These are phyloP conservation scores for Craterostigma plantagineum DNA, from an alignment of 257 asterid species.

Conservation along the genomic window DNA sequence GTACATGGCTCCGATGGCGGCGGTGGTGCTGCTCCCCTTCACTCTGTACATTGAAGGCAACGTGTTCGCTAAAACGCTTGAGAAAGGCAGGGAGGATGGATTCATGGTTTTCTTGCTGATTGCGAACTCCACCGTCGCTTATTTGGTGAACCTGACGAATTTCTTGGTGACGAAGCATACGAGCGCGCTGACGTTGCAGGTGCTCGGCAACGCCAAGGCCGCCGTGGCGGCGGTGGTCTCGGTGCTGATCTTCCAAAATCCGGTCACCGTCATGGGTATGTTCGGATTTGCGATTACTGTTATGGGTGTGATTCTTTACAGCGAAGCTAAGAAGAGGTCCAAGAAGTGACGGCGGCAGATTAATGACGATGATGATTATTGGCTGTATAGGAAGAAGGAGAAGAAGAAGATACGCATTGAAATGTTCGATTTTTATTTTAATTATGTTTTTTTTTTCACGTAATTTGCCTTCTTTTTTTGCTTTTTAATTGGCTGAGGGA, in stretches of 20 bases:
- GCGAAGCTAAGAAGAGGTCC: constrained; percentile 86
- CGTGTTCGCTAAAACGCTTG: constrained; percentile 41
- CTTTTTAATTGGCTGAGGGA: constrained; percentile 35
- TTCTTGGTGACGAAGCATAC: constrained; percentile 91
- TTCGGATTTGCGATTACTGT: constrained; percentile 69
- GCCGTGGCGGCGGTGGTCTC: constrained; percentile 93
- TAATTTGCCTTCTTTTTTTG: constrained; percentile 23
- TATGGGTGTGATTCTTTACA: constrained; percentile 93
- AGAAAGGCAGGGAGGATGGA: constrained; percentile 47
- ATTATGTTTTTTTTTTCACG: constrained; percentile 8
- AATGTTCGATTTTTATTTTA: constrained; percentile 7
- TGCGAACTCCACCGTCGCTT: constrained; percentile 76
- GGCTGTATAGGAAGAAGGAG: constrained; percentile 41
- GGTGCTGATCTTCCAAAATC: constrained; percentile 78
- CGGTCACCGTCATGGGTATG: constrained; percentile 93
- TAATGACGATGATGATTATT: constrained; percentile 10
- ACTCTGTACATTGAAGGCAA: constrained; percentile 79
- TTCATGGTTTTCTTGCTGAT: constrained; percentile 49
- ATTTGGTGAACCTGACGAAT: constrained; percentile 76
- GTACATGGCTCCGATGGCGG: constrained; percentile 99
- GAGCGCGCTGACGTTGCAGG: constrained; percentile 82
- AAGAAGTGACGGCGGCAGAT: constrained; percentile 24
- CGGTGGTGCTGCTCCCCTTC: constrained; percentile 60
- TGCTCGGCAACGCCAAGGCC: constrained; percentile 92
- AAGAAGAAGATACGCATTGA: not conserved